Percentiles rank a stretch among this genome's conserved stretches.
These are phyloP conservation scores for Anisodus acutangulus DNA, from an alignment of 257 asterid genomes.

Conservation along the genomic window DNA sequence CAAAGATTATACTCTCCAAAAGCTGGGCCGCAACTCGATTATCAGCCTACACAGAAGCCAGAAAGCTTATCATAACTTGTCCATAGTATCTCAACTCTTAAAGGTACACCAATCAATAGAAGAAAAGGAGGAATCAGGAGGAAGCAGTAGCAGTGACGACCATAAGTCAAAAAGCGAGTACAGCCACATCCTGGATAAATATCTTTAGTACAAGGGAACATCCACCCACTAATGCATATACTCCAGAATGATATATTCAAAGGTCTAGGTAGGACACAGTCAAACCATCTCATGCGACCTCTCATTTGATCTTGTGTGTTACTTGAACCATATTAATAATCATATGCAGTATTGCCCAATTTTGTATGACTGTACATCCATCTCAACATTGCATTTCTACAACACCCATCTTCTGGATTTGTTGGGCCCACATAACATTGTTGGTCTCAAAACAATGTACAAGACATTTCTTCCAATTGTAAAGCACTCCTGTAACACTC, in stretches of 20 bases:
- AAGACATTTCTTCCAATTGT: not conserved
- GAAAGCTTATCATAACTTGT: constrained; percentile 31
- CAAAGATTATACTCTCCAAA: constrained; percentile 92
- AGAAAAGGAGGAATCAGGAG: constrained; percentile 16
- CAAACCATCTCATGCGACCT: constrained; percentile 18
- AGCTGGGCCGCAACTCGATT: constrained; percentile 81
- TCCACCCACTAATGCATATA: constrained; percentile 20
- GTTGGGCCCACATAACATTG: constrained; percentile 15
- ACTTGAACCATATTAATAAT: not conserved
- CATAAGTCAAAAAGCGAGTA: not conserved
- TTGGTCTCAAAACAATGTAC: not conserved
- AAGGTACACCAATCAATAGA: not conserved
- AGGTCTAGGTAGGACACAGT: not conserved
- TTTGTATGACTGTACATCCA: constrained; percentile 2
- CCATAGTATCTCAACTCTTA: not conserved
- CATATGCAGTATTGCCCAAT: not conserved
- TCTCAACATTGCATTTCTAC: constrained; percentile 7
- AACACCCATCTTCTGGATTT: not conserved
- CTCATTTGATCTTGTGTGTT: not conserved
- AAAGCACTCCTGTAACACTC: not conserved
- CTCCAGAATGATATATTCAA: not conserved
- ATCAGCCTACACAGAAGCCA: constrained; percentile 67
- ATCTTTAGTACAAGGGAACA: not conserved
- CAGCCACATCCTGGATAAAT: constrained; percentile 10
- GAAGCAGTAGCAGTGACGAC: not conserved